Percentiles rank a stretch among this genome's conserved stretches.
phyloP scores from a whole-genome alignment of 169 alveolate genomes.

The Perkinsus chesapeaki region DNA sequence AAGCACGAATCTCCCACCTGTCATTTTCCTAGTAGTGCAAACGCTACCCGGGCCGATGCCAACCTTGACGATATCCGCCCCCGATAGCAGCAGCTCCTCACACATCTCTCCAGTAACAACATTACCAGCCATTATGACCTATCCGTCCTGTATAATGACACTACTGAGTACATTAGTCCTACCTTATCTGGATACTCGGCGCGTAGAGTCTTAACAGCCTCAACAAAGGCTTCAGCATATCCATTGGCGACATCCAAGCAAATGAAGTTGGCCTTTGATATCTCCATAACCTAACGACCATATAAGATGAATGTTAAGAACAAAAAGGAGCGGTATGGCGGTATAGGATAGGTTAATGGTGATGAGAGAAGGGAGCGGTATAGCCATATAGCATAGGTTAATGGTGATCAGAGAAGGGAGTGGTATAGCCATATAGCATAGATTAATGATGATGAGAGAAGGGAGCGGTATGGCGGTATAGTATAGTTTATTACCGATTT shows the following conservation, averaged over 20 bases:
- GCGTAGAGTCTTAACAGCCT: neutral
- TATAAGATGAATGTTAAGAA: neutral
- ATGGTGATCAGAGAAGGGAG: constrained; percentile 3
- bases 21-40: constrained; percentile 26
- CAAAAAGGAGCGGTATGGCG: no score
- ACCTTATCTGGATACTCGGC: neutral
- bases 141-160: neutral
- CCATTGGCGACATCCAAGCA: constrained; percentile 42
- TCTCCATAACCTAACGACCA: neutral
- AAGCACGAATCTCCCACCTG: neutral
- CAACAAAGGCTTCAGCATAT: constrained; percentile 25
- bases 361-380: constrained; percentile 3
- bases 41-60: constrained; percentile 43
- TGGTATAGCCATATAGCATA: neutral
- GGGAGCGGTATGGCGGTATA: neutral
- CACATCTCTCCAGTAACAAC: constrained; percentile 38
- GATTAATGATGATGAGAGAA: neutral
- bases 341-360: neutral
- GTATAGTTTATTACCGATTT: neutral
- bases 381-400: neutral
- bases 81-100: constrained; percentile 29
- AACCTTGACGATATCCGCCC: constrained; percentile 37
- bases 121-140: constrained; percentile 38
- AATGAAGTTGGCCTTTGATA: constrained; percentile 11
- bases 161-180: neutral